These are phyloP conservation scores for Circinella umbellata DNA, from an alignment of 371 early-diverging fungal genomes.

Conservation along the genomic window DNA sequence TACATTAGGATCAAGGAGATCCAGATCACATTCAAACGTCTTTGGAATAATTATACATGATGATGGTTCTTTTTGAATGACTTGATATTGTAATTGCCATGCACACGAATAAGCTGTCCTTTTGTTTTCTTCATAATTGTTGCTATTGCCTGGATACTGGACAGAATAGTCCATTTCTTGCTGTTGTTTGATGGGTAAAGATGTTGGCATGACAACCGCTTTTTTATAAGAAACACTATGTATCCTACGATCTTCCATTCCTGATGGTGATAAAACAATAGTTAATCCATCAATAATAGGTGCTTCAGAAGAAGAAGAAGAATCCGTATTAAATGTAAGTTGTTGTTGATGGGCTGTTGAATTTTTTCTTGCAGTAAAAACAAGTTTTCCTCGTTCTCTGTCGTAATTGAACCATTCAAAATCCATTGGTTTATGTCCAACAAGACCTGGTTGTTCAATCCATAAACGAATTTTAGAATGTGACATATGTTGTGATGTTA, in stretches of 20 bases:
- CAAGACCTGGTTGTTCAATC: slow-evolving; percentile 5
- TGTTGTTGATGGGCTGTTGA: neutral
- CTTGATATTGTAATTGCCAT: neutral
- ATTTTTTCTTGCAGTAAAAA: neutral
- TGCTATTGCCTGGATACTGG: slow-evolving; percentile 2
- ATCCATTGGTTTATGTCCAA: slow-evolving; percentile 5
- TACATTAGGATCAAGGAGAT: slow-evolving; percentile 1
- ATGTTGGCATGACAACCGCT: neutral
- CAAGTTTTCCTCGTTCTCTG: neutral
- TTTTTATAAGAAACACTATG: slow-evolving; percentile 9
- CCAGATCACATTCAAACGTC: slow-evolving; percentile 8
- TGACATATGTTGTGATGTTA: slow-evolving; percentile 4
- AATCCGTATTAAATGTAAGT: neutral
- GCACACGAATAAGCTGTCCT: neutral
- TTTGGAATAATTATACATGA: slow-evolving; percentile 7
- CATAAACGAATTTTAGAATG: slow-evolving; percentile 2
- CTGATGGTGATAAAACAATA: neutral
- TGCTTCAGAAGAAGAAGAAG: neutral
- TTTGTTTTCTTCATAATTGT: neutral
- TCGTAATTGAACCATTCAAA: neutral
- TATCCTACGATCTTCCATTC: neutral
- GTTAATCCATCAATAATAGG: slow-evolving; percentile 12
- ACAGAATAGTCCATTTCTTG: neutral
- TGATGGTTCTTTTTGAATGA: neutral
- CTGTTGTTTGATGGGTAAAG: neutral